phyloP scores from a whole-genome alignment of 2,329 filamentous ascomycete species.

The Trichophyton rubrum region DNA sequence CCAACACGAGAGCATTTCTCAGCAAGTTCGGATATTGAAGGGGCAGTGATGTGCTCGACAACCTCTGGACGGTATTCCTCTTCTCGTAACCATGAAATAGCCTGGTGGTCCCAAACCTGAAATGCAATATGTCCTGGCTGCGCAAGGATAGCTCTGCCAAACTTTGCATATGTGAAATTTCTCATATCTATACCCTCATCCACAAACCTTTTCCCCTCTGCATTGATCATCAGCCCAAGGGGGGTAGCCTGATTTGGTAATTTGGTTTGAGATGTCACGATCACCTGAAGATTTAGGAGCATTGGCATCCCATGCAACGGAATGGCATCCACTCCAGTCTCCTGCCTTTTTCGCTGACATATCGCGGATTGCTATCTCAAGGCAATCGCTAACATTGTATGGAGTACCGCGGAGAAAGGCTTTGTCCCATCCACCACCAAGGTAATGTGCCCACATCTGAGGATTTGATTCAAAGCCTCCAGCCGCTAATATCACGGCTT shows the following conservation, averaged over 20 bases:
- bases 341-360: slow-evolving; percentile 42
- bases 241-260: slow-evolving; percentile 57
- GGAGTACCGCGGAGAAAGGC: slow-evolving; percentile 52
- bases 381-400: slow-evolving; percentile 49
- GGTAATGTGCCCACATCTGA: slow-evolving; percentile 41
- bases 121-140: slow-evolving; percentile 50
- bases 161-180: slow-evolving; percentile 57
- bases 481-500: slow-evolving; percentile 29
- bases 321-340: slow-evolving; percentile 54
- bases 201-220: slow-evolving; percentile 47
- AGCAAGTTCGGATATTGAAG: slow-evolving; percentile 45
- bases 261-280: slow-evolving; percentile 50
- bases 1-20: slow-evolving; percentile 37
- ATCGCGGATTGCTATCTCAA: slow-evolving; percentile 42
- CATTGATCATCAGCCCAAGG: slow-evolving; percentile 53
- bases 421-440: slow-evolving; percentile 51
- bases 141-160: slow-evolving; percentile 48
- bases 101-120: slow-evolving; percentile 50
- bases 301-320: slow-evolving; percentile 53
- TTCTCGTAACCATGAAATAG: slow-evolving; percentile 40
- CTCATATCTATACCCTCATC: slow-evolving; percentile 54
- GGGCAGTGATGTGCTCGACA: slow-evolving; percentile 41
- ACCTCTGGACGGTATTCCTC: slow-evolving; percentile 53
- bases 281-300: slow-evolving; percentile 44
- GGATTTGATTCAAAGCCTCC: slow-evolving; percentile 54